Base-by-base conservation (phyloP, 2,329 filamentous ascomycete species). In the Monilinia laxa region DNA sequence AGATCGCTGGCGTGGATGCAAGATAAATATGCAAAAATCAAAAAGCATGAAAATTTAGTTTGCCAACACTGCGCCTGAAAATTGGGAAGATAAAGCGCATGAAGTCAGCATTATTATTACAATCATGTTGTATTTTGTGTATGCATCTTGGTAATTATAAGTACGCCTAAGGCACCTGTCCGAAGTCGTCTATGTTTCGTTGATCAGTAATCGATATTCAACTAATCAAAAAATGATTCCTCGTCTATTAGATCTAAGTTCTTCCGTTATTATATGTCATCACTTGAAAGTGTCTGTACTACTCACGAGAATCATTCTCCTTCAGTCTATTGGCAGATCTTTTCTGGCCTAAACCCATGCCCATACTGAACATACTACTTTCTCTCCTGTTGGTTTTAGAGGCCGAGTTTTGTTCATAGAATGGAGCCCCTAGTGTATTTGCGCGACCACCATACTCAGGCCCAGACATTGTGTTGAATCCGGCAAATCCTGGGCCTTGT, bases 341-440 rank as follows among this genome's bases (percentile, higher is more conserved):
- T 51, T 71, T 72, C 59, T 73, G 72, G 23, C 69, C 71, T 42
- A 85, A 75, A 67, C 83, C 80, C 74, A 82, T 81, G 62, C 78
- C 75, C 70, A 82, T 79, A 45, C 38, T 58, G 68, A 87, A 85
- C 76, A 89, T 85, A 56, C 81, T 79, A 72, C 87, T 89, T 76
- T 89, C 86, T 60, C 87, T 82, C 59, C 85, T 80, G 73, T 81
- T 84, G 52, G 75, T 73, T 71, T 79, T 84, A 16, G 56, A 14
- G 14, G 16, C 35, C 4, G n/a, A 18, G 20, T 52, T 28, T 12
- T 66, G 64, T 12, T 55, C 53, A 68, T 79, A 80, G n/a, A 71
- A 63, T 53, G 73, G 73, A 16, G 72, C 73, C 20, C 68, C 72
- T 38, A 75, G 49, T 10, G 75, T 74, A 51, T 70, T 71, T 7